These are phyloP conservation scores for Geotrichum ghanense DNA, from an alignment of 805 yeast genomes.

Conservation along the genomic window DNA sequence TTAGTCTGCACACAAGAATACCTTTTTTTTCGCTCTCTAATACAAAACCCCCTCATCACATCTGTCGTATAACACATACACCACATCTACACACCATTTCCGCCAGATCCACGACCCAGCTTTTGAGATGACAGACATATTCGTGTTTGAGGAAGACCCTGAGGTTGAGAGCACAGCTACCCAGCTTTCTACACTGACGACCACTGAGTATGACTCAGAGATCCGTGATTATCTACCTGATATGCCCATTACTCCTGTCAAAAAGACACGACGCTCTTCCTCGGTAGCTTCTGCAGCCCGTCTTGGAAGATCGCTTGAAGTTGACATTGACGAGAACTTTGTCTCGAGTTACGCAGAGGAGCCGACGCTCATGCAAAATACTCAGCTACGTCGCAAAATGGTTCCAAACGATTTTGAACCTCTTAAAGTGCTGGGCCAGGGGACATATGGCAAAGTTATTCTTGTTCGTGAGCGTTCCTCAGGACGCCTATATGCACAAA, in stretches of 20 bases:
- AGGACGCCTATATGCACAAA: conserved; percentile 69
- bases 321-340: conserved; percentile 34
- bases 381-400: conserved; percentile 15
- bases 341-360: conserved; percentile 18
- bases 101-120: no score
- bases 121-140: not conserved
- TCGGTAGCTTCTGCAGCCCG: conserved; percentile 13
- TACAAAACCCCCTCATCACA: no score
- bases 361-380: conserved; percentile 4
- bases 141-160: not conserved
- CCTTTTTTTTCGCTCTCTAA: no score
- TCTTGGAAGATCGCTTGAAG: conserved; percentile 39
- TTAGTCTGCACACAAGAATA: no score
- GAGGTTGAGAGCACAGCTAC: not conserved
- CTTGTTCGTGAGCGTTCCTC: conserved; percentile 56
- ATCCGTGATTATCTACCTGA: conserved; percentile 1
- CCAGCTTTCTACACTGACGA: not conserved
- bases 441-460: conserved; percentile 81
- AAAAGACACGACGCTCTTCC: not conserved
- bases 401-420: conserved; percentile 50
- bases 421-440: conserved; percentile 69
- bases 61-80: no score
- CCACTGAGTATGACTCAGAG: not conserved
- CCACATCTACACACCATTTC: no score
- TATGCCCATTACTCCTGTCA: not conserved